Evolutionary conservation across 2,329 filamentous ascomycete species (phyloP).

Genomic region (Ceratocystis albifundus): DNA sequence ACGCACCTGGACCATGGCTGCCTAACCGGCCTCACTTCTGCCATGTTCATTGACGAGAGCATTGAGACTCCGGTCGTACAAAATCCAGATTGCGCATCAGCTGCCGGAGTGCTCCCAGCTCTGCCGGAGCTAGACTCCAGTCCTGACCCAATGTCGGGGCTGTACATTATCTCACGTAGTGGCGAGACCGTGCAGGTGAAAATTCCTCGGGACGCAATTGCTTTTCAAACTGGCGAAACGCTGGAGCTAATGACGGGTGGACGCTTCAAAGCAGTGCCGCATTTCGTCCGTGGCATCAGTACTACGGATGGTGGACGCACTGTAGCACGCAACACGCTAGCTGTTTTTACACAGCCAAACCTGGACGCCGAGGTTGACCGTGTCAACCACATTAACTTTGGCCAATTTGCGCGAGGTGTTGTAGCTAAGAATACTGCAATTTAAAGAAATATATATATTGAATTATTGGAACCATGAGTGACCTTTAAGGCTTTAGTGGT

Average conservation of each 20-base stretch:
- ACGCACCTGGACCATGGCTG: conserved; percentile 87
- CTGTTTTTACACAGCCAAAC: conserved; percentile 96
- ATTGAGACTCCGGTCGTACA: conserved; percentile 32
- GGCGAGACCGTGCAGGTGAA: conserved; percentile 79
- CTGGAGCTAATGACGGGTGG: conserved; percentile 85
- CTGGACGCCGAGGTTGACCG: conserved; percentile 66
- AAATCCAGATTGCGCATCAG: conserved; percentile 24
- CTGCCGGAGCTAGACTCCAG: conserved; percentile 62
- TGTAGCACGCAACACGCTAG: conserved; percentile 75
- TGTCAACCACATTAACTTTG: conserved; percentile 56
- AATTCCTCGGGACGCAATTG: conserved; percentile 83
- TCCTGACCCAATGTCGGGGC: conserved; percentile 71
- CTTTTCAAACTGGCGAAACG: conserved; percentile 91
- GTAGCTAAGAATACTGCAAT: conserved; percentile 49
- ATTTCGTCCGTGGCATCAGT: conserved; percentile 76
- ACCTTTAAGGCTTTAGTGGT: no score
- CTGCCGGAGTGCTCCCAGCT: conserved; percentile 33
- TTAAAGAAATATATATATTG: conserved; percentile 17
- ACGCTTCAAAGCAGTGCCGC: conserved; percentile 84
- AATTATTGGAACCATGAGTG: neutral
- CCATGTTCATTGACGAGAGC: conserved; percentile 87
- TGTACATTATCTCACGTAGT: conserved; percentile 86
- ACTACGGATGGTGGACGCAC: conserved; percentile 40
- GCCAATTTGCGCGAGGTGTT: conserved; percentile 57
- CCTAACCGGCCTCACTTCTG: conserved; percentile 82